phyloP scores from a whole-genome alignment of 2,329 filamentous ascomycete species.

The Cytospora paraplurivora region DNA sequence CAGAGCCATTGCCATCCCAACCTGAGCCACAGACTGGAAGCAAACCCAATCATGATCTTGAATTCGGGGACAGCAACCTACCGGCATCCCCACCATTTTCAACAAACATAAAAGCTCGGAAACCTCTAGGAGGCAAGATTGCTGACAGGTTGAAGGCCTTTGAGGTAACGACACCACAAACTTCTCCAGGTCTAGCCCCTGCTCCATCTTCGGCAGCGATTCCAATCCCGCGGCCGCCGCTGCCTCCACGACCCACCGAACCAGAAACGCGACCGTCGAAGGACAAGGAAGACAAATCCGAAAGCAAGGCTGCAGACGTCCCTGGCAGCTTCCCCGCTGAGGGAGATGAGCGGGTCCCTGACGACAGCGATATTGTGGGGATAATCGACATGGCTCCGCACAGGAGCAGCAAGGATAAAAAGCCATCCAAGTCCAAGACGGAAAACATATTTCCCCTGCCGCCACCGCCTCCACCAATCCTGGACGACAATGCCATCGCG shows the following conservation, averaged over 20 bases:
- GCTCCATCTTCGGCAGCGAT: constrained; percentile 34
- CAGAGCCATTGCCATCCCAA: constrained; percentile 43
- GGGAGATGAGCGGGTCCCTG: constrained; percentile 41
- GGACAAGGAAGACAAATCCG: constrained; percentile 43
- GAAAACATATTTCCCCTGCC: constrained; percentile 2
- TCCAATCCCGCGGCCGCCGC: constrained; percentile 38
- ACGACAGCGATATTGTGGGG: constrained; percentile 50
- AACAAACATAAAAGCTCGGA: constrained; percentile 51
- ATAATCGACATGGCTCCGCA: constrained; percentile 53
- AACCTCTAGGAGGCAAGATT: constrained; percentile 53
- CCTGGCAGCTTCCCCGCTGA: constrained; percentile 62
- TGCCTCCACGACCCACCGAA: constrained; percentile 40
- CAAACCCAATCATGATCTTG: constrained; percentile 10
- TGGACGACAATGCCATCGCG: constrained; percentile 43
- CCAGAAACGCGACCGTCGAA: constrained; percentile 36
- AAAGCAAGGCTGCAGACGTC: constrained; percentile 43
- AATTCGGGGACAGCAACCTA: constrained; percentile 1
- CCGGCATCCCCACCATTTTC: constrained; percentile 29
- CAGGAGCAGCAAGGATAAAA: constrained; percentile 39
- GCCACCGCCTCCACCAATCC: constrained; percentile 3
- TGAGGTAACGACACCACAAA: constrained; percentile 44
- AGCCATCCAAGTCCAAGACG: constrained; percentile 32
- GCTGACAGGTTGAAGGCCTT: constrained; percentile 60
- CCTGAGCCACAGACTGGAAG: constrained; percentile 31
- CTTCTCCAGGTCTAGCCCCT: too few relatives aligned